phyloP scores from a whole-genome alignment of 75 land plant species.

The Chamaecyparis obtusa region DNA sequence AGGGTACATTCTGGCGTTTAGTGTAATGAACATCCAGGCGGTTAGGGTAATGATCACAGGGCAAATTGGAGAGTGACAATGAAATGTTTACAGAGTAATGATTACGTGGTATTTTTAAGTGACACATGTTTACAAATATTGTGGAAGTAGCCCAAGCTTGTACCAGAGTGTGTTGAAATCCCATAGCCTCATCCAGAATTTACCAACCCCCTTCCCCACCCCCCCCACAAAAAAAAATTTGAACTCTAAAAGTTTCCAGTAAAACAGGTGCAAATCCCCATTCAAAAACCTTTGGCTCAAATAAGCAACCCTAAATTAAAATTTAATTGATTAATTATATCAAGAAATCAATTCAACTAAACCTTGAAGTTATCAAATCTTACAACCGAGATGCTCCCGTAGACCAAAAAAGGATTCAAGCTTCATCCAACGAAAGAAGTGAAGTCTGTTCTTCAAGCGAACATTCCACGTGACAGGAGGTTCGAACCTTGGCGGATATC shows the following conservation, averaged over 20 bases:
- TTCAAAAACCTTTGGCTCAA: not conserved
- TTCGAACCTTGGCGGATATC: constrained; percentile 71
- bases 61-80: not conserved
- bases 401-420: not conserved
- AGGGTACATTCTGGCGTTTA: not conserved
- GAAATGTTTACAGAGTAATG: not conserved
- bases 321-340: not conserved
- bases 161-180: not conserved
- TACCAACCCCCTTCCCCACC: not conserved
- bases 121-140: too few species aligned
- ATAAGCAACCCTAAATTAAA: not conserved
- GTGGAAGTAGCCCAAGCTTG: not conserved
- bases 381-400: not conserved
- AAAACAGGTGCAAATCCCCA: not conserved
- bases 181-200: not conserved
- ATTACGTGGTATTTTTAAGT: not conserved
- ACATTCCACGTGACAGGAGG: constrained; percentile 80
- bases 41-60: too few species aligned
- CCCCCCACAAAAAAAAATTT: not conserved
- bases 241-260: not conserved
- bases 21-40: not conserved
- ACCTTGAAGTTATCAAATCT: not conserved
- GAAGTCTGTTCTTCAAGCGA: constrained; percentile 70
- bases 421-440: constrained; percentile 37
- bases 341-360: not conserved